A percentile compares a stretch with the other conserved stretches of the same genome.
Evolutionary conservation across 129 eudicot genomes (phyloP).

Genomic region (Chrysanthemum lavandulifolium): DNA sequence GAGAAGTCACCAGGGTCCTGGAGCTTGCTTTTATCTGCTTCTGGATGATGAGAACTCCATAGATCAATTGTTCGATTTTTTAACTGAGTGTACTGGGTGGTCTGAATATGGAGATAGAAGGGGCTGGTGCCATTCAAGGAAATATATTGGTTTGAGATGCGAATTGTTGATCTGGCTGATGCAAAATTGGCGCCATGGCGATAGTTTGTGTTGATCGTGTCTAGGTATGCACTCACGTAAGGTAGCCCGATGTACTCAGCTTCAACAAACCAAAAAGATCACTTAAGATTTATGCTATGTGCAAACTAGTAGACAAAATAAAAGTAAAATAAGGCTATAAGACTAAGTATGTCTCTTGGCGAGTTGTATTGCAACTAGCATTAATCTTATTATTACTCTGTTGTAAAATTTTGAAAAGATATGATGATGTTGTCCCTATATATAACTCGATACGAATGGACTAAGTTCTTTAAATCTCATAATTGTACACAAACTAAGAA

Average conservation of each 20-base stretch:
- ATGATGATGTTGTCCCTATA: too few relatives aligned
- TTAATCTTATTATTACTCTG: too few relatives aligned
- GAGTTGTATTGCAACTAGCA: too few relatives aligned
- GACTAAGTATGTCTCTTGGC: too few relatives aligned
- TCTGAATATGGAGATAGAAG: constrained; percentile 67
- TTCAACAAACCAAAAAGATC: constrained; percentile 19
- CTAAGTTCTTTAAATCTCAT: too few relatives aligned
- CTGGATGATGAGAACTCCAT: constrained; percentile 44
- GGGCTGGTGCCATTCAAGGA: constrained; percentile 61
- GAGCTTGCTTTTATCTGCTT: constrained; percentile 42
- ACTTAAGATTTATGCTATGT: not conserved
- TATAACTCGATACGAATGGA: too few relatives aligned
- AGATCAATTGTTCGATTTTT: constrained; percentile 49
- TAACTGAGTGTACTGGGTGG: constrained; percentile 57
- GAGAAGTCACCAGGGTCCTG: constrained; percentile 63
- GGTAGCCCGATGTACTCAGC: constrained; percentile 68
- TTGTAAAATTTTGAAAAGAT: too few relatives aligned
- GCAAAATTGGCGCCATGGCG: constrained; percentile 87
- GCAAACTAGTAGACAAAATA: too few relatives aligned
- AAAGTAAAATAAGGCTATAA: too few relatives aligned
- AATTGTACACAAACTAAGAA: too few relatives aligned
- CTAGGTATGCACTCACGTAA: constrained; percentile 63
- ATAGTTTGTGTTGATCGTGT: constrained; percentile 61
- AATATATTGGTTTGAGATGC: constrained; percentile 49
- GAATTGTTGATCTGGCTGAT: constrained; percentile 73